Base-by-base conservation (phyloP, 2,329 filamentous ascomycete genomes). In the Aureobasidium pullulans region DNA sequence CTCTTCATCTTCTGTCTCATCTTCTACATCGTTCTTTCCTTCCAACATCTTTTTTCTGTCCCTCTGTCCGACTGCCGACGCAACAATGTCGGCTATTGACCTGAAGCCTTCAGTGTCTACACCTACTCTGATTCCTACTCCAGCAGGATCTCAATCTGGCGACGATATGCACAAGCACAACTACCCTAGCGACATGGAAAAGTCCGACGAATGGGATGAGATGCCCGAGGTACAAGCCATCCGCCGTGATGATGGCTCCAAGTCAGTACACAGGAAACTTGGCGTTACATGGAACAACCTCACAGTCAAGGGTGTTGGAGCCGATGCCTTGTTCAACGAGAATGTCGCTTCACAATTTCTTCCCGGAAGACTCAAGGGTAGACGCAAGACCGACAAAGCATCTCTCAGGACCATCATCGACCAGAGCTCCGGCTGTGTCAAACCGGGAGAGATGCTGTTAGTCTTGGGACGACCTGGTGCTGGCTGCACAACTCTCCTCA, bases 401-500 rank as follows among this genome's bases (percentile, higher is more conserved):
- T 40, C 37, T 15, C 15, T 40, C 9, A 40, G 32, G 4, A 49
- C 47, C 3, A 49, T 49, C 32, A 13, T 49, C 31, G 47, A 49
- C 16, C 15, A 23, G 3, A 19, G 31, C 3, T 15, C 15, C 9
- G 47, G 47, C 3, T 49, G 47, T 11, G 81, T 89, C 8, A 79
- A 83, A 6, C 68, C 86, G 64, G 71, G 71, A n/a, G 84, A 89
- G 70, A 89, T 89, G 84, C 82, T 88, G 78, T 75, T 89, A n/a
- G 84, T 88, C 0, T 77, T 92, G 1, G 88, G 88, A 7, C 77
- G 86, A 9, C 89, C 89, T 0, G 89, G 89, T 4, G 81, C 84
- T 31, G 89, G 89, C 10, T 91, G 88, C 71, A 85, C 83, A 4
- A 90, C 88, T 0, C 90, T 92, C 64, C 77, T 93, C 49, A 91